These are phyloP conservation scores for Dendrocalamus sinicus DNA, from an alignment of 176 grass and related monocot species.

Conservation along the genomic window DNA sequence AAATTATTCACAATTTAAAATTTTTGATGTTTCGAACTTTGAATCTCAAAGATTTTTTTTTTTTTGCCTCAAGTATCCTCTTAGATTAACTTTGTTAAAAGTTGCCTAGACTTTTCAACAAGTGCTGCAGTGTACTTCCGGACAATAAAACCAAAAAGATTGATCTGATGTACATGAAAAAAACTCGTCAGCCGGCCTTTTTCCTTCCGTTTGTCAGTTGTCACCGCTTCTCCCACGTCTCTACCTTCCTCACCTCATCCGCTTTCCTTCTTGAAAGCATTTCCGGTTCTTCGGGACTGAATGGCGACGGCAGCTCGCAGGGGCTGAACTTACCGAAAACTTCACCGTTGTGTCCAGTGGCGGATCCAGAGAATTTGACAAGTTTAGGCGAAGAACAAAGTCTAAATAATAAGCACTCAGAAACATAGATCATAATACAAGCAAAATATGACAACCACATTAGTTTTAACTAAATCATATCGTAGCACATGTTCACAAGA, in stretches of 20 bases:
- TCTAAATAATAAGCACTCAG: too few relatives aligned
- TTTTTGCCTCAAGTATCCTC: neutral
- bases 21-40: too few relatives aligned
- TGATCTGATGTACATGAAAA: neutral
- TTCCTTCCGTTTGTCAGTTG: neutral
- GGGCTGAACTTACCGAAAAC: neutral
- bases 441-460: too few relatives aligned
- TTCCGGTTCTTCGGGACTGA: conserved; percentile 27
- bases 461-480: too few relatives aligned
- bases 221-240: conserved; percentile 43
- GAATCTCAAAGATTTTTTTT: too few relatives aligned
- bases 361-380: too few relatives aligned
- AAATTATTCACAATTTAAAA: too few relatives aligned
- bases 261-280: conserved; percentile 28
- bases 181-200: neutral
- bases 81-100: neutral
- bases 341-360: conserved; percentile 44
- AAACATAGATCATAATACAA: too few relatives aligned
- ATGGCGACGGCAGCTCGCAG: conserved; percentile 46
- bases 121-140: neutral
- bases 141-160: neutral
- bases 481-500: too few relatives aligned
- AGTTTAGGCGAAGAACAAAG: too few relatives aligned
- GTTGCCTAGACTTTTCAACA: neutral
- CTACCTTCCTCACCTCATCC: conserved; percentile 32